These are phyloP conservation scores for Coemansia sp. DNA, from an alignment of 192 early-diverging fungal species.

Conservation along the genomic window DNA sequence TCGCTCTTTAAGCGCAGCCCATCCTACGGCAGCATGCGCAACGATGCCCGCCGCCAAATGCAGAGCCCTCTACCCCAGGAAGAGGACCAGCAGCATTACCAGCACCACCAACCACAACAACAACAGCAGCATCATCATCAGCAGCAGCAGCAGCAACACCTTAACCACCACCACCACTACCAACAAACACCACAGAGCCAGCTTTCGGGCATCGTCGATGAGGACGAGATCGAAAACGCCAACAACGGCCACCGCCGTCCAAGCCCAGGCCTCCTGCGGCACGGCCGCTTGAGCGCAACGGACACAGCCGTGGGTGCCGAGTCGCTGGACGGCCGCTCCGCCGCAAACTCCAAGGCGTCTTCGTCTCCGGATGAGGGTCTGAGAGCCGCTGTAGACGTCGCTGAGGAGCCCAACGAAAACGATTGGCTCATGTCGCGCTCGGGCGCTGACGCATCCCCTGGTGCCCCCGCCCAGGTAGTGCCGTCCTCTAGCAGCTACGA, in stretches of 20 bases:
- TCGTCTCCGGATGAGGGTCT: slow-evolving; percentile 12
- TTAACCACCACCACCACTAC: too few relatives aligned
- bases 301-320: slow-evolving; percentile 41
- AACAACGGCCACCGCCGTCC: slow-evolving; percentile 1
- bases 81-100: background rate
- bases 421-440: slow-evolving; percentile 37
- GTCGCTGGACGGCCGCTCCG: slow-evolving; percentile 28
- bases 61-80: slow-evolving; percentile 12
- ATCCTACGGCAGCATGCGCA: slow-evolving; percentile 41
- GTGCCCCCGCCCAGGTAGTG: background rate
- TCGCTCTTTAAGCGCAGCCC: slow-evolving; percentile 42
- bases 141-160: slow-evolving; percentile 12
- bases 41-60: slow-evolving; percentile 20
- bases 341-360: slow-evolving; percentile 21
- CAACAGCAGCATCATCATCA: slow-evolving; percentile 3
- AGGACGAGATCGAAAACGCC: slow-evolving; percentile 2
- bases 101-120: slow-evolving; percentile 2
- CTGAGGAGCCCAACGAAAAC: slow-evolving; percentile 22
- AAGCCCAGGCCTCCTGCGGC: slow-evolving; percentile 4
- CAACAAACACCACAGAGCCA: background rate
- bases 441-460: background rate
- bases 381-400: slow-evolving; percentile 5
- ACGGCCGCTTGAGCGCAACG: slow-evolving; percentile 17
- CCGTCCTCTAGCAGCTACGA: slow-evolving; percentile 4
- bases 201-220: slow-evolving; percentile 1